phyloP scores from a whole-genome alignment of 768 basidiomycete genomes.

The Amanita brunnescens region DNA sequence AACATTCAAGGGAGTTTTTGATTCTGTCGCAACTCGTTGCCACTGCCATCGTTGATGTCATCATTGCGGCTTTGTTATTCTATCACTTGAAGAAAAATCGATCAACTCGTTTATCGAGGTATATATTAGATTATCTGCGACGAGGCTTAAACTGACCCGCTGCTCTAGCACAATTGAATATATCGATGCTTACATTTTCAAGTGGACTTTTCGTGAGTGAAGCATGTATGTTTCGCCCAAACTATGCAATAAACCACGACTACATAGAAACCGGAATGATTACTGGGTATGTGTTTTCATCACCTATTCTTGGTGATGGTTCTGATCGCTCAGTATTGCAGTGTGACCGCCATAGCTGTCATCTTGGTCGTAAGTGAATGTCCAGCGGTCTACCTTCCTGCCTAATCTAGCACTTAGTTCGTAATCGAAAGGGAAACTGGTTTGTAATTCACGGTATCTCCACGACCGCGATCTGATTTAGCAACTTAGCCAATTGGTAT shows the following conservation, averaged over 20 bases:
- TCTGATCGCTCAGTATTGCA: neutral
- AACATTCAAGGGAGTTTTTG: neutral
- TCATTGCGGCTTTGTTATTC: neutral
- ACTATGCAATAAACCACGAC: neutral
- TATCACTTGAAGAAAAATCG: slow-evolving; percentile 1
- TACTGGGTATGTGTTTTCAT: neutral
- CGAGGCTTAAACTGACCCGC: neutral
- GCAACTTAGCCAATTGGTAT: neutral
- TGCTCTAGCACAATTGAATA: neutral
- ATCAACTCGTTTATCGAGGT: neutral
- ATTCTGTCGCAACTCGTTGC: neutral
- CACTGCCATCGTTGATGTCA: neutral
- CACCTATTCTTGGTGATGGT: neutral
- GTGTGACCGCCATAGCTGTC: neutral
- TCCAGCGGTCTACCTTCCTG: neutral
- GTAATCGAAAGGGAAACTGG: neutral
- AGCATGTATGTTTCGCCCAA: neutral
- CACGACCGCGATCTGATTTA: neutral
- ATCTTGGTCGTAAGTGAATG: neutral
- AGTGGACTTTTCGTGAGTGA: slow-evolving; percentile 3
- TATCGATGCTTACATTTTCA: neutral
- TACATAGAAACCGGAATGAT: neutral
- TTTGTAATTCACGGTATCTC: neutral
- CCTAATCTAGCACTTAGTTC: neutral
- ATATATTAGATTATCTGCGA: neutral